These are phyloP conservation scores for Lachnellula suecica DNA, from an alignment of 2,329 filamentous ascomycete species.

Conservation along the genomic window DNA sequence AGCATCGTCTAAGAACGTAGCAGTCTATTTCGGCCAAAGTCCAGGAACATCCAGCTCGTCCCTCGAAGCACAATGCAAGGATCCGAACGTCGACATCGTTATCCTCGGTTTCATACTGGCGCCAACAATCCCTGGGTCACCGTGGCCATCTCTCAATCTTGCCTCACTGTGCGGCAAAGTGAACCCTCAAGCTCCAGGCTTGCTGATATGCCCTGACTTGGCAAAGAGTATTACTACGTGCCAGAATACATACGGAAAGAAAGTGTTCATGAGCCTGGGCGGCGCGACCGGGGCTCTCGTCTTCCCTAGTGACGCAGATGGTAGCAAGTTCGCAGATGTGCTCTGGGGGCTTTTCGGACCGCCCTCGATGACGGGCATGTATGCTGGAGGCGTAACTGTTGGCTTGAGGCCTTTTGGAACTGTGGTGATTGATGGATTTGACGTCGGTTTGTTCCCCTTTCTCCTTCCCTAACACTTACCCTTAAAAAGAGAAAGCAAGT, in stretches of 20 bases:
- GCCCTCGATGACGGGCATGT: no score
- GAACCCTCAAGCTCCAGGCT: conserved; percentile 33
- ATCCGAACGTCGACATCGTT: conserved; percentile 36
- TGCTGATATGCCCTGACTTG: conserved; percentile 38
- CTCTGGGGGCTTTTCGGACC: conserved; percentile 38
- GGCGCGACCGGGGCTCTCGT: conserved; percentile 28
- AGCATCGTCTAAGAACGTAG: conserved; percentile 27
- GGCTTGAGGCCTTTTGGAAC: conserved; percentile 34
- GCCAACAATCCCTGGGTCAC: conserved; percentile 5
- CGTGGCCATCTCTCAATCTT: conserved; percentile 25
- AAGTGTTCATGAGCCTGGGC: conserved; percentile 39
- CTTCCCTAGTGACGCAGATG: conserved; percentile 32
- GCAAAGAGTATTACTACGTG: conserved; percentile 32
- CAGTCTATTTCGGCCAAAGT: conserved; percentile 35
- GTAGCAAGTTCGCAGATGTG: conserved; percentile 29
- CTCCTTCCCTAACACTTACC: neutral
- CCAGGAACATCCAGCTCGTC: conserved; percentile 25
- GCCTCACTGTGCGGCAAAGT: conserved; percentile 37
- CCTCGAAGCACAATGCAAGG: conserved; percentile 32
- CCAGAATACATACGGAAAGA: conserved; percentile 37
- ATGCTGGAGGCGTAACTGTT: conserved; percentile 20
- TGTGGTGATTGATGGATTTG: conserved; percentile 37
- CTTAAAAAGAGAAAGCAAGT: no score
- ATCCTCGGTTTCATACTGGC: conserved; percentile 31
- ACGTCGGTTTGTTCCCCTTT: conserved; percentile 29